Conservation (phyloP, 2,329 filamentous ascomycete species). For the Alternaria gaisen region DNA sequence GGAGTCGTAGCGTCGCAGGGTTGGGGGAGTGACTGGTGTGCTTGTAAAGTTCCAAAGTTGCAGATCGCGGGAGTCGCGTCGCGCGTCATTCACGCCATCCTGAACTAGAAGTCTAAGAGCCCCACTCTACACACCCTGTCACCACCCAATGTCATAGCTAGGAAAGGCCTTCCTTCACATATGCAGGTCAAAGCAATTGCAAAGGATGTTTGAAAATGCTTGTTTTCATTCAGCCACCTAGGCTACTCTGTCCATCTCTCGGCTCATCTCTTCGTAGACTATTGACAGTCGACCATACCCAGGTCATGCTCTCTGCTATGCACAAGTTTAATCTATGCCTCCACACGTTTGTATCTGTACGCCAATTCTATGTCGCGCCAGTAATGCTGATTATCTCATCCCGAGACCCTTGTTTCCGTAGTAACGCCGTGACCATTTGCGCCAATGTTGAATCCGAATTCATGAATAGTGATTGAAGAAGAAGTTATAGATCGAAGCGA, state of each 20-base stretch:
- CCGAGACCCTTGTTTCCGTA: not conserved
- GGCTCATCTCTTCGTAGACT: slow-evolving; percentile 1
- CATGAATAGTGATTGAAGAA: slow-evolving; percentile 9
- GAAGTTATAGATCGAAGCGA: not conserved
- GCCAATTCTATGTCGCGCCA: slow-evolving; percentile 9
- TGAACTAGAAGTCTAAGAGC: slow-evolving; percentile 28
- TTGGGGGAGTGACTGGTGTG: not conserved
- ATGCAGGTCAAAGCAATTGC: not conserved
- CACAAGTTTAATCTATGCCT: slow-evolving; percentile 4
- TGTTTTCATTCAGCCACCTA: not conserved
- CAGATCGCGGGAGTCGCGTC: slow-evolving; percentile 30
- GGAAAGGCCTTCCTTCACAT: not conserved
- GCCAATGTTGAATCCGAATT: slow-evolving; percentile 11
- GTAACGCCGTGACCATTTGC: slow-evolving; percentile 13
- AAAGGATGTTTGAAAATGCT: not conserved
- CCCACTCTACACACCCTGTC: not conserved
- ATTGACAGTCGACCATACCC: not conserved
- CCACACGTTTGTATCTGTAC: not conserved
- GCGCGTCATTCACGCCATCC: slow-evolving; percentile 27
- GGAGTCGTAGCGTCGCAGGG: not conserved
- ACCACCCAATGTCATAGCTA: not conserved
- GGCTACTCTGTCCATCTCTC: not conserved
- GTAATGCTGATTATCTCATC: slow-evolving; percentile 5
- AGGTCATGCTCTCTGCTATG: not conserved
- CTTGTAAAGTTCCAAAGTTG: slow-evolving; percentile 18